Base-by-base conservation (phyloP, 768 basidiomycete genomes). In the Auricularia auricula-judae region DNA sequence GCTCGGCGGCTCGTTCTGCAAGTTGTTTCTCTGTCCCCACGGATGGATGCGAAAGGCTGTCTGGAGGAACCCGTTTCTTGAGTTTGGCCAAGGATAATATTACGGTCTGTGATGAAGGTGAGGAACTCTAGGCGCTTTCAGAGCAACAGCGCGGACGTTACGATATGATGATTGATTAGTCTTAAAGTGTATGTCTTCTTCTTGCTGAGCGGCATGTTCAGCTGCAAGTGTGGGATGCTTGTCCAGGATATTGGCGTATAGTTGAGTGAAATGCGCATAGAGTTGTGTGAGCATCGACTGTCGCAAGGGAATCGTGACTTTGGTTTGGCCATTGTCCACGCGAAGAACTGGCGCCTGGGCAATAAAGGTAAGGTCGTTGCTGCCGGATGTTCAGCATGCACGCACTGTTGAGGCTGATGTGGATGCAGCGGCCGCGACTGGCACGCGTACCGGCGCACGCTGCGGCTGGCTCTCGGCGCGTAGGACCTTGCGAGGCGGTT, bases 131-230 rank as follows among this genome's bases (percentile, higher is more conserved):
- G 23, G 42, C 72, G 60, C 71, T 66, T 62, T 51, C 62, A 34
- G 63, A 43, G 60, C 36, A 5, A 43, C 14, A 44, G 4, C 51
- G 70, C 84, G 67, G 71, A 90, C 91, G 76, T 89, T 88, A 61
- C 91, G 88, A 74, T 96, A 96, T 0, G 91, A 91, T 59, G 83
- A 72, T 74, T 90, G 92, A 62, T 80, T 87, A 0, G 88, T 84
- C 66, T 84, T 85, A 33, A 78, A 79, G 74, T 93, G 93, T 0
- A 93, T 80, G 65, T 92, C 87, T 39, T 84, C 82, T 70, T 96
- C 93, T 70, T 96, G 92, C 61, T 77, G 82, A 10, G 93, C 80
- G 3, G 93, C 86, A 75, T 96, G 89, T 63, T 91, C 86, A 0
- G 86, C 76, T 0, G 91, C 88, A 21, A 94, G 72, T 29, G 79